Evolutionary conservation across 2,329 filamentous ascomycete genomes (phyloP).

Genomic region (Xylariaceae sp.): DNA sequence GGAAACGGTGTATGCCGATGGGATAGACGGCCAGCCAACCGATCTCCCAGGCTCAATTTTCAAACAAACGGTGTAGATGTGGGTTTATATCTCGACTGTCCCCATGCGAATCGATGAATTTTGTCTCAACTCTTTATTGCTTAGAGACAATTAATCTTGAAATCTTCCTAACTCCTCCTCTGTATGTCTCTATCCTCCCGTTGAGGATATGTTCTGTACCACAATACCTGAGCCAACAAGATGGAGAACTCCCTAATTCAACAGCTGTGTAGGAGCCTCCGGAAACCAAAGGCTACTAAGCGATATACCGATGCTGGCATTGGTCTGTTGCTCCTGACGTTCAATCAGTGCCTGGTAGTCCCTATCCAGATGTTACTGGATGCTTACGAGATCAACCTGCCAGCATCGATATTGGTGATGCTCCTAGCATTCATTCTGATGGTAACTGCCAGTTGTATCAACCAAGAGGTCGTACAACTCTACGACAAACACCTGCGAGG

Average conservation of each 20-base stretch:
- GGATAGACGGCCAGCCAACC: conserved; percentile 1
- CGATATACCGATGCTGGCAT: conserved; percentile 22
- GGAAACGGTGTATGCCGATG: conserved; percentile 2
- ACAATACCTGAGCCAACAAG: conserved; percentile 6
- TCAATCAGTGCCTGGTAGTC: conserved; percentile 21
- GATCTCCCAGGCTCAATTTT: conserved; percentile 5
- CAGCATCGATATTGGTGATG: conserved; percentile 29
- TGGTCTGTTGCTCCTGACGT: conserved; percentile 19
- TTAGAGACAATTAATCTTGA: conserved; percentile 15
- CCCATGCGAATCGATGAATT: conserved; percentile 8
- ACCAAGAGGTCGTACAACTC: conserved; percentile 12
- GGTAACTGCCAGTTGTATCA: conserved; percentile 18
- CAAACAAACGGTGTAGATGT: conserved; percentile 17
- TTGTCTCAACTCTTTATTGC: conserved; percentile 16
- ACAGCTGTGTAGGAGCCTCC: conserved; percentile 21
- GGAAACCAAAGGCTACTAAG: conserved; percentile 15
- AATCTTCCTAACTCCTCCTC: conserved; percentile 7
- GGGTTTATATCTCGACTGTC: conserved; percentile 10
- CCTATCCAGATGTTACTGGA: conserved; percentile 23
- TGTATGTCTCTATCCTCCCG: conserved; percentile 17
- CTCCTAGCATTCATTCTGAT: conserved; percentile 17
- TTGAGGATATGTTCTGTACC: conserved; percentile 12
- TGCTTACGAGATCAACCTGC: conserved; percentile 21
- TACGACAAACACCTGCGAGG: conserved; percentile 23
- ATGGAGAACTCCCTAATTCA: conserved; percentile 18